A percentile compares a stretch with the other conserved stretches of the same genome.
Conservation (phyloP, 176 grass and related monocot species). For the Carex pumila region DNA sequence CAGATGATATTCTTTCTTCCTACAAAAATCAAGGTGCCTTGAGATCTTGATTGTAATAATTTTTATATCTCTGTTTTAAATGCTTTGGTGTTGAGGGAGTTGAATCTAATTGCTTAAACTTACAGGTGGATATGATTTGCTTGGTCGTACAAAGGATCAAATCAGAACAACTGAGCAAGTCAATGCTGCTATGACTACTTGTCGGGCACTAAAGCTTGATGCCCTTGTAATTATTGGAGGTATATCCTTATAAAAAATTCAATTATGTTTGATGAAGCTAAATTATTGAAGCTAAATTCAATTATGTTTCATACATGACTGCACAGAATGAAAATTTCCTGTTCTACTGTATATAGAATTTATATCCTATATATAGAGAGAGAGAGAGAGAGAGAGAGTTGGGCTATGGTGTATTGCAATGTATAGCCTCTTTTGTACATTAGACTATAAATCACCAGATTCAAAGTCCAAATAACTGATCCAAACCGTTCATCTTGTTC, state of each 20-base stretch:
- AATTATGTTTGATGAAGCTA: background rate
- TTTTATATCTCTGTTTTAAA: background rate
- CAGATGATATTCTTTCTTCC: slow-evolving; percentile 74
- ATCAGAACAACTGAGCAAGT: slow-evolving; percentile 96
- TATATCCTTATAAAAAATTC: slow-evolving; percentile 19
- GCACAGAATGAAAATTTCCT: background rate
- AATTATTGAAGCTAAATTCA: too few relatives aligned
- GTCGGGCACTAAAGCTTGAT: slow-evolving; percentile 78
- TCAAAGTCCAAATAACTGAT: too few relatives aligned
- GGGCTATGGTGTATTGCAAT: too few relatives aligned
- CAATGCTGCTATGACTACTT: slow-evolving; percentile 75
- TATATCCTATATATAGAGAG: too few relatives aligned
- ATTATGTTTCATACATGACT: background rate
- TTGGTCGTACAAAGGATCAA: slow-evolving; percentile 97
- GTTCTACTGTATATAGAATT: background rate
- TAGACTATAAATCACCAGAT: too few relatives aligned
- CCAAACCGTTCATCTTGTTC: too few relatives aligned
- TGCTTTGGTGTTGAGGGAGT: background rate
- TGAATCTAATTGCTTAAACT: background rate
- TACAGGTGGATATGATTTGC: slow-evolving; percentile 90
- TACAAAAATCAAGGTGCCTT: slow-evolving; percentile 88
- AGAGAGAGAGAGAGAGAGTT: too few relatives aligned
- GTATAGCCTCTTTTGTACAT: too few relatives aligned
- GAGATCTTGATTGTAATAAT: background rate
- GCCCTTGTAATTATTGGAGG: slow-evolving; percentile 96